phyloP scores from a whole-genome alignment of 352 stramenopile genomes.

The Nothophytophthora sp. region DNA sequence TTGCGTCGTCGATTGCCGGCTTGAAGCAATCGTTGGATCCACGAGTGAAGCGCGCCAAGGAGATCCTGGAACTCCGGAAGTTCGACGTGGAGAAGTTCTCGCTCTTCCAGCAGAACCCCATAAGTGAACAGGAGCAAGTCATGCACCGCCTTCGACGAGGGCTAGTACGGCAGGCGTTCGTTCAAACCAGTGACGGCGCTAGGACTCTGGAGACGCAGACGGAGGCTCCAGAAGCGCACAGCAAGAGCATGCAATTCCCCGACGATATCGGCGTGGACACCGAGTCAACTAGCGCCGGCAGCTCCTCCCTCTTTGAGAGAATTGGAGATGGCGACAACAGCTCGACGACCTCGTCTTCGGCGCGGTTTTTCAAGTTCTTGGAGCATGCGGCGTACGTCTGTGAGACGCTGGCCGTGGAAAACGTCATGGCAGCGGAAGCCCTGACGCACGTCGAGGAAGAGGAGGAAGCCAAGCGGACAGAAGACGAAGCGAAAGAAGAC shows the following conservation, averaged over 20 bases:
- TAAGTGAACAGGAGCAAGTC: slow-evolving; percentile 63
- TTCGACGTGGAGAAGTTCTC: slow-evolving; percentile 73
- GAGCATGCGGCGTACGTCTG: slow-evolving; percentile 60
- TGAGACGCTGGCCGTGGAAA: slow-evolving; percentile 57
- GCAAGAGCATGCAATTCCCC: slow-evolving; percentile 73
- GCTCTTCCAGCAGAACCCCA: slow-evolving; percentile 57
- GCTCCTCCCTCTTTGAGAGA: neutral
- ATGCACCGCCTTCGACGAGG: slow-evolving; percentile 51
- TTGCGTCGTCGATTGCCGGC: slow-evolving; percentile 68
- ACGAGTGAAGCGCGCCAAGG: slow-evolving; percentile 54
- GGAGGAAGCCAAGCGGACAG: slow-evolving; percentile 2
- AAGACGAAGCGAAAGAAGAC: slow-evolving; percentile 17
- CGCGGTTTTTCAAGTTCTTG: slow-evolving; percentile 64
- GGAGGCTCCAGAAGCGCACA: slow-evolving; percentile 32
- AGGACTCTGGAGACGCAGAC: slow-evolving; percentile 53
- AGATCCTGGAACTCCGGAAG: slow-evolving; percentile 60
- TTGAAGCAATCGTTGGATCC: slow-evolving; percentile 75
- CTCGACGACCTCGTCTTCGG: slow-evolving; percentile 26
- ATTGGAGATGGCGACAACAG: slow-evolving; percentile 16
- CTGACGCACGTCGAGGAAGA: slow-evolving; percentile 13
- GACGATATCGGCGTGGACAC: slow-evolving; percentile 74
- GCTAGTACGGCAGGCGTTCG: slow-evolving; percentile 48
- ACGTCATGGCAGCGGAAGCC: slow-evolving; percentile 29
- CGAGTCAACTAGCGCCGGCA: slow-evolving; percentile 8
- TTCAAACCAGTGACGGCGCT: slow-evolving; percentile 64